Base-by-base conservation (phyloP, 108 stramenopile genomes). In the Epithemia pelagica region DNA sequence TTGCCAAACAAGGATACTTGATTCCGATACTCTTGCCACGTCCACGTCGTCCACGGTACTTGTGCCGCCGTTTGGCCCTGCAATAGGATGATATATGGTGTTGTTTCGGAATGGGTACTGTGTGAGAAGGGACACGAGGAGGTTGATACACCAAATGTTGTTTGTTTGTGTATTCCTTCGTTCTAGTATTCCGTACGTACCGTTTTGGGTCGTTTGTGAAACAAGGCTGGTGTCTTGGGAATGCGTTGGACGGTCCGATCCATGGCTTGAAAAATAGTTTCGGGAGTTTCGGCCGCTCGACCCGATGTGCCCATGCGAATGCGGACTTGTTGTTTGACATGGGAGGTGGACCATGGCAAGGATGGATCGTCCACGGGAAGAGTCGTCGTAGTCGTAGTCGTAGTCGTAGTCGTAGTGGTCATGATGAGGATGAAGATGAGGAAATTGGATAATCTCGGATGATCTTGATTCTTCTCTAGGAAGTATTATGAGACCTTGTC, bases 1-100 rank as follows among this genome's bases (percentile, higher is more conserved):
- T 84, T 85, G 61, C 77, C 88, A 67, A 89, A 83, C 52, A 5
- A 0, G 28, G 69, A 22, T 7, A 66, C 74, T 8, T 74, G 56
- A 0, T 61, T 26, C 3, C 54, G 30, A 72, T 86, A 86, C 58
- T 86, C 73, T 52, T 68, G 54, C 76, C 74, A 84, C 2, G 80
- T 84, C 54, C 54, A 76, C 0, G 25, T 31, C 28, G 59, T 78
- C 74, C 73, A 84, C 1, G 73, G 60, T 15, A 63, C 64, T 52
- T 74, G 58, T 1, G 59, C 59, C 28, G 52, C 58, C 1, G 22
- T 27, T 52, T 31, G n/a, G 7, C 73, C 61, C 57, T 52, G 26
- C 5, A 46, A 60, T 31, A 28, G 54, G 10, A 58, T 58, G n/a
- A 59, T 58, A 57, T n/a, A n/a, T n/a, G n/a, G n/a, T n/a, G n/a